Evolutionary conservation across 768 basidiomycete species (phyloP).

Genomic region (Baorangia bicolor): DNA sequence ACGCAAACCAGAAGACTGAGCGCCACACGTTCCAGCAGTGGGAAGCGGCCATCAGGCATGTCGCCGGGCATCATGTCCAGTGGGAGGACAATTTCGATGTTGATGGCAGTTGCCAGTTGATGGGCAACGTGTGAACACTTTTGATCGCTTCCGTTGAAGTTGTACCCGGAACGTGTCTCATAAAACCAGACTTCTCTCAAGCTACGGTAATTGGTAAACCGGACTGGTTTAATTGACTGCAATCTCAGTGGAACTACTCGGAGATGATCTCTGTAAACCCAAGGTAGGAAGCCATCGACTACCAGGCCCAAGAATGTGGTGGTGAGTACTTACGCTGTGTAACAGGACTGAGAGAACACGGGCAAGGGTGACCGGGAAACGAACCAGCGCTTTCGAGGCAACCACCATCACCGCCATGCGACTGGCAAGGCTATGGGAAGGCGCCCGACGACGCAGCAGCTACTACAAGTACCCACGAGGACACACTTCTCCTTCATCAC

Average conservation of each 20-base stretch:
- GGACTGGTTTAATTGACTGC: not conserved
- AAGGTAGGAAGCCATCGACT: too few relatives aligned
- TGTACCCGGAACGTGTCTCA: not conserved
- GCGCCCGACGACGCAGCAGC: not conserved
- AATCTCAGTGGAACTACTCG: too few relatives aligned
- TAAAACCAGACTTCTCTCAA: not conserved
- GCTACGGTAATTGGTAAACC: not conserved
- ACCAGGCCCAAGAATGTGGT: too few relatives aligned
- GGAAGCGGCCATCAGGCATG: not conserved
- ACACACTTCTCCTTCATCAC: not conserved
- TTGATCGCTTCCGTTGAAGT: conserved; percentile 4
- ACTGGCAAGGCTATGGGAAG: too few relatives aligned
- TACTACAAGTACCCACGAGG: not conserved
- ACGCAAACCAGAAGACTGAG: not conserved
- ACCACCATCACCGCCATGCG: too few relatives aligned
- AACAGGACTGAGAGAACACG: too few relatives aligned
- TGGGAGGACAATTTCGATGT: not conserved
- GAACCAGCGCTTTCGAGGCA: too few relatives aligned
- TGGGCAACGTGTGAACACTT: not conserved
- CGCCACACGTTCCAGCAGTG: not conserved
- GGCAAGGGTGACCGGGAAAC: too few relatives aligned
- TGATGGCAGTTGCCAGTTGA: too few relatives aligned
- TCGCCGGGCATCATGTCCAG: not conserved
- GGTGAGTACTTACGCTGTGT: too few relatives aligned
- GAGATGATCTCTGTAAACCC: too few relatives aligned